Conservation (phyloP, 2,329 filamentous ascomycete species). For the Berkeleyomyces rouxiae region DNA sequence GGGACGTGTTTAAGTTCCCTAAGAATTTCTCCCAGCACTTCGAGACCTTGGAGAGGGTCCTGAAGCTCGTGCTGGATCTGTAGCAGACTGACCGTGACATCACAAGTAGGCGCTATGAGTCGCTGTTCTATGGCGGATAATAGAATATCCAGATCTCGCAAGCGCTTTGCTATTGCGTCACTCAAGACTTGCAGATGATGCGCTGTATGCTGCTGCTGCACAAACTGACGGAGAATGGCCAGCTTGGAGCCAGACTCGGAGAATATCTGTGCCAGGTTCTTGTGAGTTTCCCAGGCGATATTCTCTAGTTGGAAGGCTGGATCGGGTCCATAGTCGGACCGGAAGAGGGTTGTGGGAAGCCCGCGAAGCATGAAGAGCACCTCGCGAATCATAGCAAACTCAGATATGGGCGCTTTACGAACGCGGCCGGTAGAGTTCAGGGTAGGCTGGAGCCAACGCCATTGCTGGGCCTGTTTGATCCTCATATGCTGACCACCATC, state of each 20-base stretch:
- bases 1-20: constrained; percentile 34
- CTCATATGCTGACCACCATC: constrained; percentile 20
- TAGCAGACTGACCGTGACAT: constrained; percentile 50
- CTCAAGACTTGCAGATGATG: constrained; percentile 57
- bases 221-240: constrained; percentile 29
- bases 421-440: constrained; percentile 21
- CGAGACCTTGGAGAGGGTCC: constrained; percentile 35
- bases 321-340: constrained; percentile 23
- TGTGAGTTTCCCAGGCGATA: constrained; percentile 34
- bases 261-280: constrained; percentile 30
- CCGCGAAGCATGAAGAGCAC: constrained; percentile 74
- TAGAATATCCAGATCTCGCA: constrained; percentile 40
- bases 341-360: constrained; percentile 57
- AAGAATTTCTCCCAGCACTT: constrained; percentile 45
- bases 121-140: constrained; percentile 43
- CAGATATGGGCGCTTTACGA: constrained; percentile 38
- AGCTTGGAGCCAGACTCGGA: constrained; percentile 32
- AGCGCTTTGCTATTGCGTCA: constrained; percentile 38
- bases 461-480: constrained; percentile 22
- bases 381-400: constrained; percentile 60
- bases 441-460: constrained; percentile 22
- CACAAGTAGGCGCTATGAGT: constrained; percentile 36
- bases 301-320: constrained; percentile 30
- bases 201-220: constrained; percentile 27
- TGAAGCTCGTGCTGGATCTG: constrained; percentile 42